phyloP scores from a whole-genome alignment of 75 land plant genomes.

The Selaginella moellendorffii region DNA sequence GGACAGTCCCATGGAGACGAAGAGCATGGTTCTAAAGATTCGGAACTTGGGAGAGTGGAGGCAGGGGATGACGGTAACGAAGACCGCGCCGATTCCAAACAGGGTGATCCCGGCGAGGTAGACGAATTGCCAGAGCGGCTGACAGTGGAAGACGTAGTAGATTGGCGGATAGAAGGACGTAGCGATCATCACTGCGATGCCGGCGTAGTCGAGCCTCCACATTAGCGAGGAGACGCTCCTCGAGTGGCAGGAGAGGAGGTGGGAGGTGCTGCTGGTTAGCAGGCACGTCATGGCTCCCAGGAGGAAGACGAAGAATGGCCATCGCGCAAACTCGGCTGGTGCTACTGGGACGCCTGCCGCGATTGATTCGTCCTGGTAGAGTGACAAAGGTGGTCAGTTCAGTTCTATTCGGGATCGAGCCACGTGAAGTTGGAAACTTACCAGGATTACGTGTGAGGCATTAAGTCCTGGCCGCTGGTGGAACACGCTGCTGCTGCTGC shows the following conservation, averaged over 20 bases:
- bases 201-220: constrained; percentile 60
- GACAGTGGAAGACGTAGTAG: constrained; percentile 80
- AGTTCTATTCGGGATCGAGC: too few relatives aligned
- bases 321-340: constrained; percentile 27
- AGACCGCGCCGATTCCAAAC: constrained; percentile 45
- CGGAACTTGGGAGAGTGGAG: constrained; percentile 40
- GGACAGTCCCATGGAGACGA: constrained; percentile 60
- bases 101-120: constrained; percentile 56
- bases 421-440: too few relatives aligned
- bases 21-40: constrained; percentile 37
- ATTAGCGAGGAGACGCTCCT: constrained; percentile 35
- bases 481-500: too few relatives aligned
- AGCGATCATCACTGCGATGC: constrained; percentile 82
- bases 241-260: constrained; percentile 78
- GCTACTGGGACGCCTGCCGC: neutral
- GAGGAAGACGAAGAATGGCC: constrained; percentile 82
- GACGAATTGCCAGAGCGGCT: constrained; percentile 45
- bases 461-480: too few relatives aligned
- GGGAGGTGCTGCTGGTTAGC: constrained; percentile 64
- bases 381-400: too few relatives aligned
- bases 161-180: constrained; percentile 91
- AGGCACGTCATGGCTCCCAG: constrained; percentile 83
- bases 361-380: too few relatives aligned
- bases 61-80: constrained; percentile 46
- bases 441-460: too few relatives aligned